A percentile compares a stretch with the other conserved stretches of the same genome.
These are phyloP conservation scores for Hordeum marinum DNA, from an alignment of 176 grass and related monocot species.

Conservation along the genomic window DNA sequence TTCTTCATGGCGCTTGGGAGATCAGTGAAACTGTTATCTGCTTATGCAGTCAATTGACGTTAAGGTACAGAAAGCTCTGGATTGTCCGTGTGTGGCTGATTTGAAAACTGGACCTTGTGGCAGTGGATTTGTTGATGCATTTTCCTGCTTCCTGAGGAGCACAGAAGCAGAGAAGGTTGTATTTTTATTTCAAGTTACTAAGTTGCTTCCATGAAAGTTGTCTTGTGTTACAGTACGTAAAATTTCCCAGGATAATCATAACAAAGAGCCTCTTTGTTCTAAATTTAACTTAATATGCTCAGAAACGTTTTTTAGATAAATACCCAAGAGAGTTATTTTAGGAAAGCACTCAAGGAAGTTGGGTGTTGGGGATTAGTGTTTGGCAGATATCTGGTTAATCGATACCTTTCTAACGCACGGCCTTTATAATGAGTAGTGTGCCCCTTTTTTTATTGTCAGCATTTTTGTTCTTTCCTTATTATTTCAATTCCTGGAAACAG, in stretches of 20 bases:
- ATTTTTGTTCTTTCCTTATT: background rate
- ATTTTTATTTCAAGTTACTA: slow-evolving; percentile 8
- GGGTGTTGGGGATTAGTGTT: background rate
- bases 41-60: slow-evolving; percentile 67
- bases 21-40: slow-evolving; percentile 28
- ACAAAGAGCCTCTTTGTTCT: background rate
- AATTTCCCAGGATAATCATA: background rate
- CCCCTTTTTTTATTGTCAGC: background rate
- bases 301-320: no score
- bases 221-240: background rate
- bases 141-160: slow-evolving; percentile 85
- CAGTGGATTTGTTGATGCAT: slow-evolving; percentile 67
- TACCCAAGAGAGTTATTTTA: no score
- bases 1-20: slow-evolving; percentile 6
- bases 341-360: no score
- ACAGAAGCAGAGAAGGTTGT: slow-evolving; percentile 79
- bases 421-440: background rate
- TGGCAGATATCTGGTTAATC: background rate
- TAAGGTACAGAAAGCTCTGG: slow-evolving; percentile 81
- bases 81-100: slow-evolving; percentile 83
- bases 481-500: no score
- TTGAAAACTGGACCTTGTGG: slow-evolving; percentile 95
- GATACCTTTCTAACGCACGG: background rate
- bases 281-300: background rate
- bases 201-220: background rate